Evolutionary conservation across 768 basidiomycete genomes (phyloP).

Genomic region (Trametes gibbosa): DNA sequence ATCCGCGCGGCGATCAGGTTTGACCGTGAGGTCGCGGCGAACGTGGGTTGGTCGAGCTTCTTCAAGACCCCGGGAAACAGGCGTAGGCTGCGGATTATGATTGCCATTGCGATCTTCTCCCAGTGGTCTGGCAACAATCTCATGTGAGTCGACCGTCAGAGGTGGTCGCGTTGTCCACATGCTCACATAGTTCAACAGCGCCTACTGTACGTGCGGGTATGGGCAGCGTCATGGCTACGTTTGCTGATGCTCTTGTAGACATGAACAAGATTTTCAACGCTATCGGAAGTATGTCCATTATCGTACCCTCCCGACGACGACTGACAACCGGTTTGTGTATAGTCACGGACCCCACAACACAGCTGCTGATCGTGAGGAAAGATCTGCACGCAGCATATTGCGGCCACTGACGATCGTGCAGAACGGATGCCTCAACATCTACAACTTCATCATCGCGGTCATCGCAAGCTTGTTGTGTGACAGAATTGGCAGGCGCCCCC

Average conservation of each 20-base stretch:
- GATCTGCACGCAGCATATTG: neutral
- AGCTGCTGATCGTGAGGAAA: conserved; percentile 39
- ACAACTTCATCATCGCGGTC: conserved; percentile 54
- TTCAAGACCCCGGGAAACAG: conserved; percentile 51
- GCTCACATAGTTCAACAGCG: conserved; percentile 12
- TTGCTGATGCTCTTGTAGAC: conserved; percentile 25
- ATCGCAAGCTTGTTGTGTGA: conserved; percentile 48
- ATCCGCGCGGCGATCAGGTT: conserved; percentile 51
- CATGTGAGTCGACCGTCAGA: conserved; percentile 10
- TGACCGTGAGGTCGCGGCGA: conserved; percentile 30
- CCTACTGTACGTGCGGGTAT: conserved; percentile 29
- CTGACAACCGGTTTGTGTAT: neutral
- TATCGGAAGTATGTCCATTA: conserved; percentile 42
- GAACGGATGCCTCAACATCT: conserved; percentile 56
- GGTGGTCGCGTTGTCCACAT: neutral
- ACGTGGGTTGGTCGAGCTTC: conserved; percentile 48
- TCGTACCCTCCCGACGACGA: neutral
- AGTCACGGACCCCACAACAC: conserved; percentile 45
- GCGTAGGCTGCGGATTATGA: conserved; percentile 51
- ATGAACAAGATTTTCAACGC: conserved; percentile 52
- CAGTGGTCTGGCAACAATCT: conserved; percentile 37
- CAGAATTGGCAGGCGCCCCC: conserved; percentile 44
- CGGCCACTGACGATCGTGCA: conserved; percentile 15
- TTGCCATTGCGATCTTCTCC: conserved; percentile 58
- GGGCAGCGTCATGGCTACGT: neutral